Evolutionary conservation across 2,329 filamentous ascomycete species (phyloP).

Genomic region (Colletotrichum incanum): DNA sequence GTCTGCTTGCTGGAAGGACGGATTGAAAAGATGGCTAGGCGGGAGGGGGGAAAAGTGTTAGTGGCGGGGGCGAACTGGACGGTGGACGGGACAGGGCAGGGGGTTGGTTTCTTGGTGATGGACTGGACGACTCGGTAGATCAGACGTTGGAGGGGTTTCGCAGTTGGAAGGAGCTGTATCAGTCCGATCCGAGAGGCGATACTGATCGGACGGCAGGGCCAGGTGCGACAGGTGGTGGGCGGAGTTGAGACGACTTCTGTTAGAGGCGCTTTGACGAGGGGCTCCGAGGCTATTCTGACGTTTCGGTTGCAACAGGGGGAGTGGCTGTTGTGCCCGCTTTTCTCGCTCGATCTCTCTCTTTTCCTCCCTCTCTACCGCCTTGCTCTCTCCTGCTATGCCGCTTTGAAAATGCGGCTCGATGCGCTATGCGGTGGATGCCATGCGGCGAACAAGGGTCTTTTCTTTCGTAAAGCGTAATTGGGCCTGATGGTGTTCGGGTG

Average conservation of each 20-base stretch:
- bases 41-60: slow-evolving; percentile 42
- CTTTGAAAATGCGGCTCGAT: slow-evolving; percentile 21
- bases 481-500: background rate
- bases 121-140: slow-evolving; percentile 50
- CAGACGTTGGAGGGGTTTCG: slow-evolving; percentile 67
- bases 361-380: background rate
- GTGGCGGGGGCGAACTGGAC: slow-evolving; percentile 45
- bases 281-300: slow-evolving; percentile 52
- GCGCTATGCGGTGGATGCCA: background rate
- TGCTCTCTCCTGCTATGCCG: background rate
- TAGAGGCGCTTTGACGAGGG: slow-evolving; percentile 61
- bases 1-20: slow-evolving; percentile 26
- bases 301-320: slow-evolving; percentile 57
- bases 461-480: background rate
- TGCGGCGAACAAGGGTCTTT: slow-evolving; percentile 26
- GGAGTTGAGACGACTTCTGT: slow-evolving; percentile 62
- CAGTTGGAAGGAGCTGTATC: slow-evolving; percentile 46
- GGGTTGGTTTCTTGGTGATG: slow-evolving; percentile 14
- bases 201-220: slow-evolving; percentile 49
- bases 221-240: slow-evolving; percentile 48
- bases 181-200: slow-evolving; percentile 44
- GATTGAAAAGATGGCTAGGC: slow-evolving; percentile 33
- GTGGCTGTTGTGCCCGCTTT: slow-evolving; percentile 12
- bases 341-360: background rate
- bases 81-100: slow-evolving; percentile 18